Evolutionary conservation across 2,329 filamentous ascomycete species (phyloP).

Genomic region (Ascochyta viciae-villosae): DNA sequence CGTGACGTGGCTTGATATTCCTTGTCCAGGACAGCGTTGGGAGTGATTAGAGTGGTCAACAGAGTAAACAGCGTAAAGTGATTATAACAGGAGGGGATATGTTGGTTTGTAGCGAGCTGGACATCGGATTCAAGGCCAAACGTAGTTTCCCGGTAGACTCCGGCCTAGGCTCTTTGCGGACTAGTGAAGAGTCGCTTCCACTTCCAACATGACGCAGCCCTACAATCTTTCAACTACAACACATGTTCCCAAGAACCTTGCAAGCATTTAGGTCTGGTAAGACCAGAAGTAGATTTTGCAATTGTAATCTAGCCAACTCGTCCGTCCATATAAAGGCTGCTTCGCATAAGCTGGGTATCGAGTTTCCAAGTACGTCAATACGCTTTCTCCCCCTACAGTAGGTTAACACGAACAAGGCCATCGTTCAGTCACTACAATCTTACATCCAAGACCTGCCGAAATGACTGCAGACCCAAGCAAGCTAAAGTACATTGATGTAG

Average conservation of each 20-base stretch:
- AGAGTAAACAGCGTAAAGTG: background rate
- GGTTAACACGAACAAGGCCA: background rate
- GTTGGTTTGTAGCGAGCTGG: background rate
- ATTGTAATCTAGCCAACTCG: background rate
- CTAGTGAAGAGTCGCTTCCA: background rate
- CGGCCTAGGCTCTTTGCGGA: background rate
- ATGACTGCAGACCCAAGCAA: slow-evolving; percentile 22
- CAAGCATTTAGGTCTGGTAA: background rate
- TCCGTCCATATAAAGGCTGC: background rate
- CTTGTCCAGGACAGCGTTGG: background rate
- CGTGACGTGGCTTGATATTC: background rate
- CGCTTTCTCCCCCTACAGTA: background rate
- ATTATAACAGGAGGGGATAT: background rate
- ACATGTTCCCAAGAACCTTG: slow-evolving; percentile 18
- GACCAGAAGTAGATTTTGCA: background rate
- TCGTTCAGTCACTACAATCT: background rate
- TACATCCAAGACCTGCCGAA: background rate
- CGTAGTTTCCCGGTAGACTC: background rate
- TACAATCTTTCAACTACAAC: slow-evolving; percentile 10
- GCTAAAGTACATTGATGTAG: slow-evolving; percentile 54
- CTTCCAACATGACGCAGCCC: slow-evolving; percentile 14
- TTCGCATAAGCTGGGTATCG: background rate
- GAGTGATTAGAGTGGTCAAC: background rate
- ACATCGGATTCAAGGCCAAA: background rate
- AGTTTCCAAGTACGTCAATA: slow-evolving; percentile 22